Evolutionary conservation across 352 stramenopile genomes (phyloP), one percentile per base, ranked within the genome.

Genomic region (Phytophthora foliorum): DNA sequence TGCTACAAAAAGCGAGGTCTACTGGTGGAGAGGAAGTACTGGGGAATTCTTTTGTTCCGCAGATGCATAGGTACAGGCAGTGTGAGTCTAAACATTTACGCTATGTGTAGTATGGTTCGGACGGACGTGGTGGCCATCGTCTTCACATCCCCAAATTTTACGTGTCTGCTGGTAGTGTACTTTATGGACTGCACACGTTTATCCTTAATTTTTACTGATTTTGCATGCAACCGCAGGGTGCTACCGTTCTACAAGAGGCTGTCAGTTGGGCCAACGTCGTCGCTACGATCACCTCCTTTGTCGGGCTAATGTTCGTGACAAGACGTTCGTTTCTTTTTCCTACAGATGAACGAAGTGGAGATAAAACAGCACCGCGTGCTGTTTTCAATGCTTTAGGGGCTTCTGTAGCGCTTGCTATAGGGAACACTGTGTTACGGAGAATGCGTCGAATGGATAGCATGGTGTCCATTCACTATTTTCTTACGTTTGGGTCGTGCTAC

Each of bases 71-170:
- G 32, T 17, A 38, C 32, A 38, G 3, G 80, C 16, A 73, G 68
- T 19, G 63, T 87, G 22, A 73, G 55, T 10, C 44, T 88, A 11
- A 44, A 59, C 17, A 83, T 82, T 50, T 90, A 84, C 46, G 73
- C 77, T 2, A 69, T 87, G 36, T 74, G 70, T 29, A 74, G 87
- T 41, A 90, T 90, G 79, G 80, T 87, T 21, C 75, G 88, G 22
- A 80, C 80, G 0, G 82, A 90, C 49, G 80, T 78, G n/a, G 76
- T 76, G 25, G 75, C 84, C 11, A 80, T 90, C 68, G 16, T 38
- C 32, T 38, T 38, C 13, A 38, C 32, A 2, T 38, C 32, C 32
- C 32, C 32, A 4, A 38, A 16, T 16, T 38, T 38, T 16, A 38
- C 32, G 10, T 17, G 32, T 16, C 13, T 38, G 32, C 32, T 38